phyloP scores from a whole-genome alignment of 768 basidiomycete genomes.

The Royoungia palumana region DNA sequence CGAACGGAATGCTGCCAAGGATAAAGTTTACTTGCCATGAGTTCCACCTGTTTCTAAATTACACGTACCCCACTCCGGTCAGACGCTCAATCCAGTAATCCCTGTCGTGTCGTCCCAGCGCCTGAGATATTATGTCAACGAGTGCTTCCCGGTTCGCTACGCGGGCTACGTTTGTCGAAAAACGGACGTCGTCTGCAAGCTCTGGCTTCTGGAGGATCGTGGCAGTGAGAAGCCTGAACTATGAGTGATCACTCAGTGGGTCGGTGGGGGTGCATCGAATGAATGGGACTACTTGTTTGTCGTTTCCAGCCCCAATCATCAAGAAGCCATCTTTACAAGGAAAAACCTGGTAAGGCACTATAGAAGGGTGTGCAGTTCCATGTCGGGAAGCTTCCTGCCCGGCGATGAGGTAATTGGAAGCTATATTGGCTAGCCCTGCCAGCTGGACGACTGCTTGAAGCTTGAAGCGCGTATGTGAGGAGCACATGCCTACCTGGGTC shows the following conservation, averaged over 20 bases:
- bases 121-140: slow-evolving; percentile 61
- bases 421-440: slow-evolving; percentile 88
- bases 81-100: slow-evolving; percentile 75
- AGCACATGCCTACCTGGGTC: slow-evolving; percentile 59
- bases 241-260: slow-evolving; percentile 12
- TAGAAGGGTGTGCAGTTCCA: slow-evolving; percentile 92
- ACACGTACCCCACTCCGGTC: slow-evolving; percentile 72
- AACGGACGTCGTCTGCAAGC: slow-evolving; percentile 59
- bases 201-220: slow-evolving; percentile 60
- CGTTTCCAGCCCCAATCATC: slow-evolving; percentile 93
- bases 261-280: neutral
- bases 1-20: slow-evolving; percentile 65
- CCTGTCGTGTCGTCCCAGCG: slow-evolving; percentile 53
- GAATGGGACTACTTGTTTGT: slow-evolving; percentile 60
- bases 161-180: slow-evolving; percentile 68
- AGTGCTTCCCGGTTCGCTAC: slow-evolving; percentile 75
- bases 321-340: slow-evolving; percentile 83
- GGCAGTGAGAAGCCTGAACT: slow-evolving; percentile 71
- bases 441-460: slow-evolving; percentile 45
- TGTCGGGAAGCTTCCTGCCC: slow-evolving; percentile 78
- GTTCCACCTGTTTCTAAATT: slow-evolving; percentile 4
- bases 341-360: slow-evolving; percentile 92
- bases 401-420: slow-evolving; percentile 88
- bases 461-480: neutral
- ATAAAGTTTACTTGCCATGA: slow-evolving; percentile 8